A percentile compares a stretch with the other conserved stretches of the same genome.
Evolutionary conservation across 257 asterid genomes (phyloP).

Genomic region (Nicotiana paniculata): DNA sequence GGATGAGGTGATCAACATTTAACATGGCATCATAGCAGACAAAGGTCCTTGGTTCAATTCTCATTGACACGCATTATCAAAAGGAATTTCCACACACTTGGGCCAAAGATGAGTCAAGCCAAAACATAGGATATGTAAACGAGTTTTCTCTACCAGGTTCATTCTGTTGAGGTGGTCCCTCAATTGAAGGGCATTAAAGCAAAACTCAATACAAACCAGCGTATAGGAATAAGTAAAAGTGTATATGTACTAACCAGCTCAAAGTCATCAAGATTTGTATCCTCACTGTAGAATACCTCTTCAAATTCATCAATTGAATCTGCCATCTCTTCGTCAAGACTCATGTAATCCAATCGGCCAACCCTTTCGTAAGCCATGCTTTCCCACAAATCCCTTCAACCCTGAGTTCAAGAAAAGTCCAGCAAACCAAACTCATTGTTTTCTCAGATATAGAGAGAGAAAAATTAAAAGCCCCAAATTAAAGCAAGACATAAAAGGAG

Average conservation of each 20-base stretch:
- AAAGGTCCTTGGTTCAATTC: neutral
- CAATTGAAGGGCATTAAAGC: neutral
- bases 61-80: neutral
- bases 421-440: neutral
- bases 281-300: conserved; percentile 39
- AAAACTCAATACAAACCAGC: neutral
- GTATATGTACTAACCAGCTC: conserved; percentile 42
- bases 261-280: conserved; percentile 50
- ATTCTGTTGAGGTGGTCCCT: neutral
- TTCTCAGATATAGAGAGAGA: neutral
- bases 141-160: neutral
- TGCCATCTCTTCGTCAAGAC: conserved; percentile 31
- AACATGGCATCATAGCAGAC: neutral
- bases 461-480: neutral
- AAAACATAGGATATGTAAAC: neutral
- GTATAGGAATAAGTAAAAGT: neutral
- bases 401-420: neutral
- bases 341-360: conserved; percentile 36
- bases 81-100: neutral
- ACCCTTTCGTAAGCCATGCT: conserved; percentile 29
- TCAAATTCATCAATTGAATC: conserved; percentile 45
- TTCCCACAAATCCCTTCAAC: neutral
- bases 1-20: neutral
- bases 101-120: neutral
- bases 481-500: neutral